phyloP scores from a whole-genome alignment of 1,284 basidiomycete species.

The Moesziomyces sp. region DNA sequence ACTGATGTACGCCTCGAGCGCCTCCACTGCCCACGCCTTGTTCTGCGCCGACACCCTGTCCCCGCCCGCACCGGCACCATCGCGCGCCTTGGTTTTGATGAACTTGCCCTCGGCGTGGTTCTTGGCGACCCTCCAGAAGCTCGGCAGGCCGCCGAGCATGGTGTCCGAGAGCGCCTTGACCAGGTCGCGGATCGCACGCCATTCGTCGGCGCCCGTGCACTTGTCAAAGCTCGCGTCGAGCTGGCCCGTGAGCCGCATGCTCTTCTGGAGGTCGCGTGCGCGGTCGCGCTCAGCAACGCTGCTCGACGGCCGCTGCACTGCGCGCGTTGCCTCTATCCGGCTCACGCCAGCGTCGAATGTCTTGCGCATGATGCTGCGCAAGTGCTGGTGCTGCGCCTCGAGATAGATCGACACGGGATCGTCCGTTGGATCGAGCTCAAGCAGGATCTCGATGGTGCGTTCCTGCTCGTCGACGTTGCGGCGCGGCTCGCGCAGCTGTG shows the following conservation, averaged over 20 bases:
- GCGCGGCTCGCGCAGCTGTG: slow-evolving; percentile 80
- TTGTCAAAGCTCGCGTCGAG: slow-evolving; percentile 44
- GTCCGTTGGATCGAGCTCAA: slow-evolving; percentile 62
- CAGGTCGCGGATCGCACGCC: slow-evolving; percentile 81
- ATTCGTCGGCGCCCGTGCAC: slow-evolving; percentile 68
- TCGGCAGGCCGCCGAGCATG: slow-evolving; percentile 77
- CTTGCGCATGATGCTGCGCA: slow-evolving; percentile 80
- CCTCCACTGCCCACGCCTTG: slow-evolving; percentile 88
- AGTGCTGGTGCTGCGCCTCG: slow-evolving; percentile 88
- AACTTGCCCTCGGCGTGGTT: slow-evolving; percentile 78
- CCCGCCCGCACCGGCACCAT: neutral
- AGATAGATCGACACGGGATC: slow-evolving; percentile 90
- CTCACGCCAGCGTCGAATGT: slow-evolving; percentile 72
- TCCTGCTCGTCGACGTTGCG: slow-evolving; percentile 92
- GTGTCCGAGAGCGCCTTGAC: slow-evolving; percentile 72
- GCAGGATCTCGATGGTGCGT: slow-evolving; percentile 84
- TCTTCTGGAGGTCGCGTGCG: slow-evolving; percentile 65
- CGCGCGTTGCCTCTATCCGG: slow-evolving; percentile 26
- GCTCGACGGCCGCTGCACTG: slow-evolving; percentile 7
- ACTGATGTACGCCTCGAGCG: slow-evolving; percentile 86
- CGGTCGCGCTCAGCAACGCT: slow-evolving; percentile 76
- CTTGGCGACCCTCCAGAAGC: slow-evolving; percentile 92
- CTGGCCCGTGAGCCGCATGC: slow-evolving; percentile 57
- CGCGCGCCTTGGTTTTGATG: slow-evolving; percentile 20
- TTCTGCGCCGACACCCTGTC: slow-evolving; percentile 84